Conservation (phyloP, 1,139 yeast genomes). For the Yamadazyma epiphylla region DNA sequence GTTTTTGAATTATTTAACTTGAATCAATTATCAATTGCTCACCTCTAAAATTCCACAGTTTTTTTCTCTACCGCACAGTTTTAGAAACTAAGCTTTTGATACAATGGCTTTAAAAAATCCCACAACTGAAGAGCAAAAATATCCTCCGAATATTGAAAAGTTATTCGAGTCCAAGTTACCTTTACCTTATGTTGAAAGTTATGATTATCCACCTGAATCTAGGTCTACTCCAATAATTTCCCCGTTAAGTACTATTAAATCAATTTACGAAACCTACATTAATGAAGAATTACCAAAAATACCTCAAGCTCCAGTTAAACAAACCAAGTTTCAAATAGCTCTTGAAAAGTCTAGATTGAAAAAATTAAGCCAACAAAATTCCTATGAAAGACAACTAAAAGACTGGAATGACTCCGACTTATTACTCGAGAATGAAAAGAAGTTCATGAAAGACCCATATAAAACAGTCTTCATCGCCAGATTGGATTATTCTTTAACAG, state of each 20-base stretch:
- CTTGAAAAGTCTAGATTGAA: slow-evolving; percentile 8
- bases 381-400: slow-evolving; percentile 33
- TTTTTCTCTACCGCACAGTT: not conserved
- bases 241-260: slow-evolving; percentile 46
- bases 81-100: not conserved
- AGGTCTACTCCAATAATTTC: slow-evolving; percentile 50
- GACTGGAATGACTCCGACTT: slow-evolving; percentile 52
- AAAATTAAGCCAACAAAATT: slow-evolving; percentile 25
- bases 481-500: slow-evolving; percentile 62
- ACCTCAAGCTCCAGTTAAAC: slow-evolving; percentile 16
- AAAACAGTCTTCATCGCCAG: slow-evolving; percentile 77
- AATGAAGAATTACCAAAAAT: slow-evolving; percentile 21
- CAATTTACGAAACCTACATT: slow-evolving; percentile 27
- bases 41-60: no score
- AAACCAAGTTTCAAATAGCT: slow-evolving; percentile 9
- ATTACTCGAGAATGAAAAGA: slow-evolving; percentile 48
- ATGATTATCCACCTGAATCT: slow-evolving; percentile 50
- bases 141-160: slow-evolving; percentile 61
- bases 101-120: not conserved
- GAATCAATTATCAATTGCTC: no score
- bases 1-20: not conserved
- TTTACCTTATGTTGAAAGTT: slow-evolving; percentile 47
- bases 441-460: slow-evolving; percentile 65
- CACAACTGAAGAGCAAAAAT: slow-evolving; percentile 33
- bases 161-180: slow-evolving; percentile 73